These are phyloP conservation scores for Murraya koenigii DNA, from an alignment of 345 rosid genomes.

Conservation along the genomic window DNA sequence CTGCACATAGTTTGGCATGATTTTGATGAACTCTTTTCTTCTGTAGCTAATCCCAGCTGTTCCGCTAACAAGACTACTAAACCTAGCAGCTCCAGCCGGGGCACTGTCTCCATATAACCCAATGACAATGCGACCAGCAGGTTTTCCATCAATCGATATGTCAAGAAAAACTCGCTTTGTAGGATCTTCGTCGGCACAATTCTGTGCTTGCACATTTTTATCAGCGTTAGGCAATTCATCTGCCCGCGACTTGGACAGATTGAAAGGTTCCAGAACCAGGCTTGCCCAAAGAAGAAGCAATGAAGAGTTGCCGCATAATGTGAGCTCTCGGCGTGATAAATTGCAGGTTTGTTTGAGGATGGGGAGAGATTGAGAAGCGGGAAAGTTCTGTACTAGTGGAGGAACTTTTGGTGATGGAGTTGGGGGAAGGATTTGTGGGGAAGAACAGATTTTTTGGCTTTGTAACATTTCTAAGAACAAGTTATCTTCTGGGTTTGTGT, in stretches of 20 bases:
- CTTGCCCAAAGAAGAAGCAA: conserved; percentile 58
- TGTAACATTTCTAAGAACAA: conserved; percentile 34
- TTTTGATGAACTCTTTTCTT: conserved; percentile 81
- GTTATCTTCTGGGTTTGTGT: background rate
- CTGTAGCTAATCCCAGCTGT: conserved; percentile 82
- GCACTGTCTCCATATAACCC: conserved; percentile 62
- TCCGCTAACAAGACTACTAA: conserved; percentile 66
- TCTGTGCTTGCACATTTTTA: conserved; percentile 15
- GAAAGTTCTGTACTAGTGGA: conserved; percentile 22
- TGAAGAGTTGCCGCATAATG: conserved; percentile 45
- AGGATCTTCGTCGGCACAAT: conserved; percentile 36
- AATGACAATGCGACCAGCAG: conserved; percentile 65
- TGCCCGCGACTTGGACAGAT: conserved; percentile 38
- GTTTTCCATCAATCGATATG: conserved; percentile 66
- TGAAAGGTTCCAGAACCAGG: conserved; percentile 41
- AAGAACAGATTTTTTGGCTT: conserved; percentile 31
- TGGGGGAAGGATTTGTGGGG: conserved; percentile 33
- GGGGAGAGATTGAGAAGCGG: conserved; percentile 27
- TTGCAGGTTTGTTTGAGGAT: conserved; percentile 30
- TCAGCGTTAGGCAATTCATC: conserved; percentile 29
- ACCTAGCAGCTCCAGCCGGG: conserved; percentile 65
- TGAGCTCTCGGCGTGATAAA: conserved; percentile 60
- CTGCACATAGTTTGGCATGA: conserved; percentile 79
- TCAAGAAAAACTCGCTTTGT: conserved; percentile 70
- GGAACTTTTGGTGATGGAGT: conserved; percentile 20